These are phyloP conservation scores for Fusarium luffae DNA, from an alignment of 2,329 filamentous ascomycete species.

Conservation along the genomic window DNA sequence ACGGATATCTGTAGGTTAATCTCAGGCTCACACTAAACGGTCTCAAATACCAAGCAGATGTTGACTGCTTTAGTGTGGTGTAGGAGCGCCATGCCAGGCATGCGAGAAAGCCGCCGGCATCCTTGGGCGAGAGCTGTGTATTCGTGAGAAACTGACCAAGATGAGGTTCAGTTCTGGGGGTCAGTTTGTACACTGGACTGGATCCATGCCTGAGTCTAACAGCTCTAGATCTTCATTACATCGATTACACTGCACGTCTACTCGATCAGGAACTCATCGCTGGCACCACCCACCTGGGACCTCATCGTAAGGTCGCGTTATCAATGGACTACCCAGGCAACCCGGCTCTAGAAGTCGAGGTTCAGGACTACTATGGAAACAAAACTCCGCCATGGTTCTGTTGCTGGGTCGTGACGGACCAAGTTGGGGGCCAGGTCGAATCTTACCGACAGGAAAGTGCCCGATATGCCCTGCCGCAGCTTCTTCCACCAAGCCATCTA, in stretches of 20 bases:
- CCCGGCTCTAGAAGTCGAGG: conserved; percentile 38
- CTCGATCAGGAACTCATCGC: conserved; percentile 45
- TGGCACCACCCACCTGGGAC: conserved; percentile 46
- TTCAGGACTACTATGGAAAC: conserved; percentile 44
- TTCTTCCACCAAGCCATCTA: conserved; percentile 38
- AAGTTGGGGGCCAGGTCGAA: conserved; percentile 44
- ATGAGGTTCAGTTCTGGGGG: conserved; percentile 46
- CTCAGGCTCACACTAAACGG: not conserved
- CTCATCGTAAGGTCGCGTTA: conserved; percentile 40
- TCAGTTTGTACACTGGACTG: conserved; percentile 6
- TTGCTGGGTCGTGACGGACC: conserved; percentile 46
- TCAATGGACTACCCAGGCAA: conserved; percentile 46
- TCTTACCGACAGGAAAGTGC: conserved; percentile 44
- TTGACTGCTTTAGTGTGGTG: conserved; percentile 41
- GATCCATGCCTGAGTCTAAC: not conserved
- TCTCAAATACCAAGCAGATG: not conserved
- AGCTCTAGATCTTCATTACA: conserved; percentile 44
- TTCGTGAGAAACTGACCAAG: conserved; percentile 45
- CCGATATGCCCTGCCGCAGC: conserved; percentile 42
- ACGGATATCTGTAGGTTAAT: conserved; percentile 42
- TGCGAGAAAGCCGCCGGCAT: conserved; percentile 43
- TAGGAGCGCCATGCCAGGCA: conserved; percentile 41
- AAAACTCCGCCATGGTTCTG: conserved; percentile 43
- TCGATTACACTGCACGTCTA: conserved; percentile 45
- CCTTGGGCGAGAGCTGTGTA: conserved; percentile 43